A percentile compares a stretch with the other conserved stretches of the same genome.
Evolutionary conservation across 148 eudicot genomes (phyloP).

Genomic region (Amaranthus hypochondriacus): DNA sequence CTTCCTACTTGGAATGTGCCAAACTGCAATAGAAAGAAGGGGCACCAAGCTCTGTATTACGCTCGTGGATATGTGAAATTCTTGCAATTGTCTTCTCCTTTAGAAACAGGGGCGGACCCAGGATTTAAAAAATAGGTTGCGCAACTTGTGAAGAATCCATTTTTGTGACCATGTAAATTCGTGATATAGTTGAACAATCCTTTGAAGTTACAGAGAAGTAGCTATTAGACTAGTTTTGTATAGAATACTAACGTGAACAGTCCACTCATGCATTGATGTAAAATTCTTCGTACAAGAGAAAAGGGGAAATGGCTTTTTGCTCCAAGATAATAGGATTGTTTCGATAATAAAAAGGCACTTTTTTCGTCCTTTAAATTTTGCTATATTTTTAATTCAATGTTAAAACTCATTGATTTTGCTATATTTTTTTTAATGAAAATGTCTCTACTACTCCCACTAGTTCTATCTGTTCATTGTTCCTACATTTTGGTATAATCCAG

Average conservation of each 20-base stretch:
- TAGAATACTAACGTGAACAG: constrained; percentile 15
- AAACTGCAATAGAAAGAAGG: not conserved
- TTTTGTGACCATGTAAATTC: constrained; percentile 8
- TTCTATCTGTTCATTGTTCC: too few relatives aligned
- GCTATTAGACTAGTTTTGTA: constrained; percentile 24
- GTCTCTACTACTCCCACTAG: not conserved
- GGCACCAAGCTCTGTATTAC: not conserved
- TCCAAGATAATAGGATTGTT: not conserved
- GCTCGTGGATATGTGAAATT: not conserved
- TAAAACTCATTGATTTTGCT: too few relatives aligned
- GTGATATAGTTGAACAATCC: constrained; percentile 25
- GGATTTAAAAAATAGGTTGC: not conserved
- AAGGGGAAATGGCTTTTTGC: constrained; percentile 10
- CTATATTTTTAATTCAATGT: too few relatives aligned
- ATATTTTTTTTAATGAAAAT: not conserved
- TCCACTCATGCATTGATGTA: constrained; percentile 14
- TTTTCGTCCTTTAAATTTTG: too few relatives aligned
- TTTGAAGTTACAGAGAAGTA: constrained; percentile 11
- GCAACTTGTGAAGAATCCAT: not conserved
- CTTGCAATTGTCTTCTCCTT: not conserved
- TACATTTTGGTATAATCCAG: too few relatives aligned
- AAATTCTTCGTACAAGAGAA: not conserved
- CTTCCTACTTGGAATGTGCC: not conserved
- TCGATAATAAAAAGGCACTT: not conserved
- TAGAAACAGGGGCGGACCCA: not conserved